These are phyloP conservation scores for Acidomyces sp. DNA, from an alignment of 495 filamentous ascomycete species.

Conservation along the genomic window DNA sequence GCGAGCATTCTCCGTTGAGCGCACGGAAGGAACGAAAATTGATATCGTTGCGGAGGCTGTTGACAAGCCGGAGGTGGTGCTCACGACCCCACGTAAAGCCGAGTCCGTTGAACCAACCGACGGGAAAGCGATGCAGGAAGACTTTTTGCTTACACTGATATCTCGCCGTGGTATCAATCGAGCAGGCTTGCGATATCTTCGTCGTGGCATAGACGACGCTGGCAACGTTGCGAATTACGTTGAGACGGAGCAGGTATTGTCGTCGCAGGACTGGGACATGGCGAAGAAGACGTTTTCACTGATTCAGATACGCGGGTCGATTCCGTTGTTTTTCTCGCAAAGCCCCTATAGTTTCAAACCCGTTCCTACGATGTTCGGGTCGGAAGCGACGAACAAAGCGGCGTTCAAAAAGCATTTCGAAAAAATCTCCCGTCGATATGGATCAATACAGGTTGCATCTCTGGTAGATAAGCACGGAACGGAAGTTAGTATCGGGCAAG, in stretches of 20 bases:
- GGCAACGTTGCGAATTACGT: slow-evolving; percentile 83
- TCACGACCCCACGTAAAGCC: slow-evolving; percentile 1
- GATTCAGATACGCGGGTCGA: slow-evolving; percentile 72
- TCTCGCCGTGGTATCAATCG: slow-evolving; percentile 73
- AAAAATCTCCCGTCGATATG: slow-evolving; percentile 51
- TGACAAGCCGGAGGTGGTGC: slow-evolving; percentile 12
- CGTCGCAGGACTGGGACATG: slow-evolving; percentile 45
- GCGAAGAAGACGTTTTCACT: slow-evolving; percentile 63
- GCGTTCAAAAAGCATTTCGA: slow-evolving; percentile 73
- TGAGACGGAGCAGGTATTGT: slow-evolving; percentile 87
- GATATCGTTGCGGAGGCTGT: slow-evolving; percentile 22
- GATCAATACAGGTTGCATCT: slow-evolving; percentile 62
- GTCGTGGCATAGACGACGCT: slow-evolving; percentile 79
- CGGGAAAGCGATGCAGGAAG: slow-evolving; percentile 3
- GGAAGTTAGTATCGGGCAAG: slow-evolving; percentile 62
- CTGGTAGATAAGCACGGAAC: slow-evolving; percentile 76
- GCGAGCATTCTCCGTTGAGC: slow-evolving; percentile 54
- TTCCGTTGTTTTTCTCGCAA: slow-evolving; percentile 87
- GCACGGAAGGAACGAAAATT: slow-evolving; percentile 18
- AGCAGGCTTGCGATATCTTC: slow-evolving; percentile 77
- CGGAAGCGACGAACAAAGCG: slow-evolving; percentile 55
- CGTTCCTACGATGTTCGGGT: slow-evolving; percentile 65
- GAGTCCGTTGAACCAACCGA: not conserved
- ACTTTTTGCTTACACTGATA: slow-evolving; percentile 69
- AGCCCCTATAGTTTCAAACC: slow-evolving; percentile 88